A percentile compares a stretch with the other conserved stretches of the same genome.
Conservation (phyloP, 169 alveolate species). For the Perkinsus marinus region DNA sequence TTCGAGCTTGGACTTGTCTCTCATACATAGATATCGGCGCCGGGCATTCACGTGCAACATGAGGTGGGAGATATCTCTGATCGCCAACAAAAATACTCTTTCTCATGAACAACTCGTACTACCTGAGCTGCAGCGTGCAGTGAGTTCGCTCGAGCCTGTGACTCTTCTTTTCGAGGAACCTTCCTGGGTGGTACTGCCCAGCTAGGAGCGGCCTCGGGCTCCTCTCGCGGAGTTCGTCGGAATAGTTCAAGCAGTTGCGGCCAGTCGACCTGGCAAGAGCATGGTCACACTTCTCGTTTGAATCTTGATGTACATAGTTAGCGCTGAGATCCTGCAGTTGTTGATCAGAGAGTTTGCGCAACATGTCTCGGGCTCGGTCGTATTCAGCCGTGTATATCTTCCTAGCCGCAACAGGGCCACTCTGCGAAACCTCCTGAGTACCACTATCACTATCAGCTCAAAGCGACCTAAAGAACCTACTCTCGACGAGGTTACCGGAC, state of each 20-base stretch:
- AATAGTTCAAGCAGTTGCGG: not conserved
- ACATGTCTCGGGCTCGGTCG: not conserved
- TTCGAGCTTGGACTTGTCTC: not conserved
- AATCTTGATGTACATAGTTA: not conserved
- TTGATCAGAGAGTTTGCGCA: not conserved
- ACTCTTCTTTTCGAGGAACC: not conserved
- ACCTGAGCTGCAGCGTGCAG: not conserved
- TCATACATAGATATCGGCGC: not conserved
- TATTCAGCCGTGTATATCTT: not conserved
- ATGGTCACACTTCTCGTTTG: not conserved
- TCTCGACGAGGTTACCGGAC: not conserved
- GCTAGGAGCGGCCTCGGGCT: not conserved
- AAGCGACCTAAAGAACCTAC: not conserved
- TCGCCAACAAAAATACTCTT: not conserved
- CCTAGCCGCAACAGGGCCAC: not conserved
- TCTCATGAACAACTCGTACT: not conserved
- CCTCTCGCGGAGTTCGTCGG: not conserved
- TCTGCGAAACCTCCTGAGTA: not conserved
- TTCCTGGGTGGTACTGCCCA: not conserved
- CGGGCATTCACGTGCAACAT: not conserved
- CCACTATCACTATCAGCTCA: not conserved
- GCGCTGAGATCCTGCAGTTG: not conserved
- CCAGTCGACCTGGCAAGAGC: not conserved
- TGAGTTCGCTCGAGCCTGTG: not conserved
- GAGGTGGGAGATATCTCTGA: not conserved